Percentiles rank a stretch among this genome's conserved stretches.
Conservation (phyloP, 2,329 filamentous ascomycete species). For the Scedosporium boydii region DNA sequence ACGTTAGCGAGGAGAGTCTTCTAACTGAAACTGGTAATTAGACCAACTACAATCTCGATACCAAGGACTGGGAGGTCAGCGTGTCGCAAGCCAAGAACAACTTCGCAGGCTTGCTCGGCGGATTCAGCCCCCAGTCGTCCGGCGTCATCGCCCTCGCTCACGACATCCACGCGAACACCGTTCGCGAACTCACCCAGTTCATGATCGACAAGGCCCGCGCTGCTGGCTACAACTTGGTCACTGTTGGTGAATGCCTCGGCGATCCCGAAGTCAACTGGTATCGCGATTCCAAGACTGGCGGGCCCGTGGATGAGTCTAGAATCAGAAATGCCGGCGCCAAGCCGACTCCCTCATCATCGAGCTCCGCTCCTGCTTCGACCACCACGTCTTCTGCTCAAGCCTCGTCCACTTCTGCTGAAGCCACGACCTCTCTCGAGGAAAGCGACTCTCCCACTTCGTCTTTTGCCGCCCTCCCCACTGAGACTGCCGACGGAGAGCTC, state of each 20-base stretch:
- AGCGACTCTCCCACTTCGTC: too few relatives aligned
- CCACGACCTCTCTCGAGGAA: too few relatives aligned
- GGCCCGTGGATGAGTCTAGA: not conserved
- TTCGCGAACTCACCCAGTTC: slow-evolving; percentile 24
- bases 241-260: slow-evolving; percentile 39
- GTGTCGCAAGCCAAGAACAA: slow-evolving; percentile 36
- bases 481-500: too few relatives aligned
- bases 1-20: too few relatives aligned
- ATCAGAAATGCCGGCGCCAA: not conserved
- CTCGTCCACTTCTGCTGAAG: too few relatives aligned
- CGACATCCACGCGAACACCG: slow-evolving; percentile 40
- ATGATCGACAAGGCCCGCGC: slow-evolving; percentile 10
- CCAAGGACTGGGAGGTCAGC: slow-evolving; percentile 49
- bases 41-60: slow-evolving; percentile 46
- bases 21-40: not conserved
- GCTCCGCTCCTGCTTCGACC: too few relatives aligned
- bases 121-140: slow-evolving; percentile 19
- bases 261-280: slow-evolving; percentile 47
- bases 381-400: too few relatives aligned
- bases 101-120: slow-evolving; percentile 33
- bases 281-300: slow-evolving; percentile 4
- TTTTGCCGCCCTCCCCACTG: too few relatives aligned
- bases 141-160: slow-evolving; percentile 43
- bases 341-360: not conserved
- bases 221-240: slow-evolving; percentile 12